Conservation (phyloP, 352 stramenopile species). For the Pythium phragmitis region DNA sequence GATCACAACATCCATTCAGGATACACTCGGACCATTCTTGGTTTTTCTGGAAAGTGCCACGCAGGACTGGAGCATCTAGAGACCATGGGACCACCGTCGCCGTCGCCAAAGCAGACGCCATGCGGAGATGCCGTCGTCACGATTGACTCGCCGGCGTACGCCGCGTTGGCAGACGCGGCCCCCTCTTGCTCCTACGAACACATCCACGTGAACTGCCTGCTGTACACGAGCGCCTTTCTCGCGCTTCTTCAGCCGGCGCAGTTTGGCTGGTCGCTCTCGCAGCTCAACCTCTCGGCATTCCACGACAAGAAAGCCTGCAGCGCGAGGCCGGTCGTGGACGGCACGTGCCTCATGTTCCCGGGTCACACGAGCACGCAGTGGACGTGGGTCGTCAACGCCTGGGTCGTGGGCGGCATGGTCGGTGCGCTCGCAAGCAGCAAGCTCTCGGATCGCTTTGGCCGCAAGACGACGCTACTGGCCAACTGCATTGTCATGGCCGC, state of each 20-base stretch:
- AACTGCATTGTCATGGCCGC: slow-evolving; percentile 40
- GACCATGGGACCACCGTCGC: background rate
- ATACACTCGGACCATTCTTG: too few species aligned
- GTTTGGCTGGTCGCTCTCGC: slow-evolving; percentile 55
- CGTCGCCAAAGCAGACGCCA: background rate
- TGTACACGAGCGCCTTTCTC: slow-evolving; percentile 40
- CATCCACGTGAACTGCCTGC: slow-evolving; percentile 10
- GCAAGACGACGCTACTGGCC: slow-evolving; percentile 37
- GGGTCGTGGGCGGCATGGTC: slow-evolving; percentile 57
- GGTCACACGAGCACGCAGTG: slow-evolving; percentile 51
- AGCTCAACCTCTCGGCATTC: slow-evolving; percentile 69
- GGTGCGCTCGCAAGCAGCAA: slow-evolving; percentile 37
- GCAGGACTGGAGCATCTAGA: background rate
- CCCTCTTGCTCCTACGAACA: slow-evolving; percentile 4
- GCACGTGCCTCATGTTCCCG: slow-evolving; percentile 43
- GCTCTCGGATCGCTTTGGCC: slow-evolving; percentile 45
- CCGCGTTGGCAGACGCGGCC: background rate
- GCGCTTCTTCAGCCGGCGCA: slow-evolving; percentile 51
- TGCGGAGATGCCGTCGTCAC: background rate
- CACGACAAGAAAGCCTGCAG: slow-evolving; percentile 50
- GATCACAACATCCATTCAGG: too few species aligned
- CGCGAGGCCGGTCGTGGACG: slow-evolving; percentile 28
- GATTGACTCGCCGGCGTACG: slow-evolving; percentile 1
- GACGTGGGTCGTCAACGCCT: slow-evolving; percentile 51
- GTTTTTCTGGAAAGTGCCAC: background rate